These are phyloP conservation scores for Hypoxylon sp. DNA, from an alignment of 2,329 filamentous ascomycete genomes.

Conservation along the genomic window DNA sequence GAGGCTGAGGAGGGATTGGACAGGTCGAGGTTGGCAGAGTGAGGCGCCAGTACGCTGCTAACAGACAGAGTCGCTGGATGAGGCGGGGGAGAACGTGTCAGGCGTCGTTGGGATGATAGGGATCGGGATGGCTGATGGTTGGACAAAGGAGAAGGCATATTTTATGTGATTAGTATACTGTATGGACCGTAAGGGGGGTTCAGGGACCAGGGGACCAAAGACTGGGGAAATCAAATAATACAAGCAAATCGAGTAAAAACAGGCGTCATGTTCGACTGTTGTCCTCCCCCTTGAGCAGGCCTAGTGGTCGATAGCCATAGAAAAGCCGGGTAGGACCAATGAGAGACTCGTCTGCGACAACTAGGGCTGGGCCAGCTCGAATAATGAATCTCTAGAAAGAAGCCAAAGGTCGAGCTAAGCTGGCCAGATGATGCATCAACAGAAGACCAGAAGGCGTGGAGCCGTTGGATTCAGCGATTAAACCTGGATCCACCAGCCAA, in stretches of 20 bases:
- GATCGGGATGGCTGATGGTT: conserved; percentile 26
- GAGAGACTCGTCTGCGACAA: conserved; percentile 5
- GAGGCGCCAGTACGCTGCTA: conserved; percentile 37
- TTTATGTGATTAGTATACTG: conserved; percentile 10
- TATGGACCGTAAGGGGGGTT: too few species aligned
- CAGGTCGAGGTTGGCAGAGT: conserved; percentile 37
- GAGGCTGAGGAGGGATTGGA: conserved; percentile 46
- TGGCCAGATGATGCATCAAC: conserved; percentile 10
- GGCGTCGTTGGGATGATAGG: conserved; percentile 23
- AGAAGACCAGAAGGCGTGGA: conserved; percentile 13
- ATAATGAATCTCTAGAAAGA: conserved; percentile 13
- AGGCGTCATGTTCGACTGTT: conserved; percentile 27
- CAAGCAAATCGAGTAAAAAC: conserved; percentile 19
- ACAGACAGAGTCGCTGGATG: conserved; percentile 28
- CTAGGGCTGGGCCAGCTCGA: conserved; percentile 16
- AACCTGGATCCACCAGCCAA: conserved; percentile 16
- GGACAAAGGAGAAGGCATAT: conserved; percentile 44
- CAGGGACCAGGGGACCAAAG: not conserved
- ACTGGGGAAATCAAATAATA: conserved; percentile 15
- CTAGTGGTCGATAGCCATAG: conserved; percentile 15
- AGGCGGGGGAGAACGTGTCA: conserved; percentile 26
- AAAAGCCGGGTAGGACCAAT: conserved; percentile 14
- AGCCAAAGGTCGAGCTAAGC: not conserved
- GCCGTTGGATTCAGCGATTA: conserved; percentile 14
- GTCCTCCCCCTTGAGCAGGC: conserved; percentile 11